A percentile compares a stretch with the other conserved stretches of the same genome.
Conservation (phyloP, 1,284 basidiomycete species). For the Naganishia cerealis region DNA sequence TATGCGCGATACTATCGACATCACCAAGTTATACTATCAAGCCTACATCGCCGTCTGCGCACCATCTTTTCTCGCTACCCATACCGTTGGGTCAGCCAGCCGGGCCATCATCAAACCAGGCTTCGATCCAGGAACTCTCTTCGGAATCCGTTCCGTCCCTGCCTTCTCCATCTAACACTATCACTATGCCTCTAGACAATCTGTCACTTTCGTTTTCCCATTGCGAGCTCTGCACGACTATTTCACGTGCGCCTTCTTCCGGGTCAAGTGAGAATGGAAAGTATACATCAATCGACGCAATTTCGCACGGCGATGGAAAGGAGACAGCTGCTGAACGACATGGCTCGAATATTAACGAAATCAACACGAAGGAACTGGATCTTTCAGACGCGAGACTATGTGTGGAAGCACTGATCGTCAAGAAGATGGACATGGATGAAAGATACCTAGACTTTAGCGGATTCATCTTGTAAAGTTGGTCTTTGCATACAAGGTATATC, state of each 20-base stretch:
- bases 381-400: slow-evolving; percentile 47
- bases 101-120: not conserved
- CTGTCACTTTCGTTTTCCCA: slow-evolving; percentile 51
- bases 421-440: slow-evolving; percentile 45
- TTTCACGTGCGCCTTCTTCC: not conserved
- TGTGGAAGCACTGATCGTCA: slow-evolving; percentile 53
- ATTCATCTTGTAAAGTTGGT: slow-evolving; percentile 15
- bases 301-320: not conserved
- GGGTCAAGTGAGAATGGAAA: not conserved
- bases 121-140: not conserved
- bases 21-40: slow-evolving; percentile 31
- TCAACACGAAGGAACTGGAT: not conserved
- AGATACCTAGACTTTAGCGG: slow-evolving; percentile 32
- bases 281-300: not conserved
- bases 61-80: slow-evolving; percentile 21
- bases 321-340: not conserved
- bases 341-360: not conserved
- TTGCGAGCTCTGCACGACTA: slow-evolving; percentile 31
- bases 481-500: not conserved
- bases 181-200: slow-evolving; percentile 46
- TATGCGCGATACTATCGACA: slow-evolving; percentile 7
- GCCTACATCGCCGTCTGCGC: slow-evolving; percentile 22
- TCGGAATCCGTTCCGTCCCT: not conserved
- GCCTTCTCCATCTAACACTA: slow-evolving; percentile 32
- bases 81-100: not conserved